A percentile compares a stretch with the other conserved stretches of the same genome.
Evolutionary conservation across 1,284 basidiomycete species (phyloP).

Genomic region (Ceratobasidium sp.): DNA sequence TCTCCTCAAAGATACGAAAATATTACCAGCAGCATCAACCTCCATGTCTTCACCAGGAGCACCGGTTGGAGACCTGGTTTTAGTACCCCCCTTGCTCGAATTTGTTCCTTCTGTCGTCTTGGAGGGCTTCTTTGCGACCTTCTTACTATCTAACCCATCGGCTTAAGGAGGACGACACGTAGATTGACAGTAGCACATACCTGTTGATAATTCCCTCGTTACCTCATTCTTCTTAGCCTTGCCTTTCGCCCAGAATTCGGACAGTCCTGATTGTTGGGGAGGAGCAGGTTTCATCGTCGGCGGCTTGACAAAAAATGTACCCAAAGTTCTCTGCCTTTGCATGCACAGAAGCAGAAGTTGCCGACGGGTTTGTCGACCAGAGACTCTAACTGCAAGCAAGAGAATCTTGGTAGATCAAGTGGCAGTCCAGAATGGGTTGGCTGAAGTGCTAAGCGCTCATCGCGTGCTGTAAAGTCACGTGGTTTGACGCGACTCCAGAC

Average conservation of each 20-base stretch:
- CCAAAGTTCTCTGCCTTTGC: constrained; percentile 51
- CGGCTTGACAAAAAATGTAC: constrained; percentile 80
- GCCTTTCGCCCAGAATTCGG: constrained; percentile 71
- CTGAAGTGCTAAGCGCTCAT: not conserved
- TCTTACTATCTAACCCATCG: constrained; percentile 6
- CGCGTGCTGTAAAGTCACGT: constrained; percentile 15
- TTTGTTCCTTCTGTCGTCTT: not conserved
- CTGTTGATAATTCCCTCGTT: constrained; percentile 18
- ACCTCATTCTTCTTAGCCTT: constrained; percentile 56
- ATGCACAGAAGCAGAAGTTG: not conserved
- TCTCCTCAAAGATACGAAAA: not conserved
- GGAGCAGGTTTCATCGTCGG: constrained; percentile 69
- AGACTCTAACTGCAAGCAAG: not conserved
- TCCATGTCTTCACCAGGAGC: constrained; percentile 43
- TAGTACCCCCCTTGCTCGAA: constrained; percentile 49
- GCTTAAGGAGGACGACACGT: not conserved
- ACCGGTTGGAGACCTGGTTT: constrained; percentile 24
- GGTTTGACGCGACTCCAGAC: not conserved
- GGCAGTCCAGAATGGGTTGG: not conserved
- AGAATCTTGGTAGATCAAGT: constrained; percentile 13
- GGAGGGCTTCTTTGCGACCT: constrained; percentile 3
- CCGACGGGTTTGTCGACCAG: constrained; percentile 15
- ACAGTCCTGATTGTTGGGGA: constrained; percentile 75
- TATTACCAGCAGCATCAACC: constrained; percentile 14
- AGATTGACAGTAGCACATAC: not conserved